Evolutionary conservation across 2,329 filamentous ascomycete genomes (phyloP), one percentile per base, ranked within the genome.

Genomic region (Epichloe sp.): DNA sequence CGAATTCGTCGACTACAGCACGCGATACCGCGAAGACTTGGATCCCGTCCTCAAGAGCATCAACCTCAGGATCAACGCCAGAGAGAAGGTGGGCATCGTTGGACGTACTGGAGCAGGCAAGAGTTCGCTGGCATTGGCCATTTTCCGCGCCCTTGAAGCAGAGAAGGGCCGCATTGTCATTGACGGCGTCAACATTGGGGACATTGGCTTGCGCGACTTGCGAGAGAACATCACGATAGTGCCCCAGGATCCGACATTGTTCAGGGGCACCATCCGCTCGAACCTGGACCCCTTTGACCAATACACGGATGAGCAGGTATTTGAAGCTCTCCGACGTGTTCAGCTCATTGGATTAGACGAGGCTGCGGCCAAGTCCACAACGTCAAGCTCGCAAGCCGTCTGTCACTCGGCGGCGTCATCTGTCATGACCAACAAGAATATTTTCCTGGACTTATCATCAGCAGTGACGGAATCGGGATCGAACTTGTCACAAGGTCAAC

Each of bases 181-280:
- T 50, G 93, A 98, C 58, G 85, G 83, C 55, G 72, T 98, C n/a
- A 88, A 97, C 61, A 88, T 97, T 62, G 83, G 88, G 48, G 73
- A 77, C 55, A 96, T 98, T 56, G 93, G 93, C 6, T 78, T 98
- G n/a, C 86, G 88, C 56, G 91, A 97, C 68, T 74, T 98, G 60
- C 86, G 93, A 51, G 86, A 95, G 69, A 85, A 87, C 45, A 94
- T 98, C 60, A 96, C 94, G 0, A 97, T 98, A 68, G 93, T 98
- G 52, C 93, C 93, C 31, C 93, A 98, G 71, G 93, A 98, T 63
- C 93, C 88, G 50, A 97, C 91, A 0, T 75, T 97, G 1, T 97
- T 97, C 69, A 90, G 83, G 14, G 91, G 91, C 57, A 96, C 90
- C 0, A 86, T 97, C 55, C 81, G 91, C 55, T 89, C 76, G 65